These are phyloP conservation scores for Penicillium sp. DNA, from an alignment of 2,329 filamentous ascomycete species.

Conservation along the genomic window DNA sequence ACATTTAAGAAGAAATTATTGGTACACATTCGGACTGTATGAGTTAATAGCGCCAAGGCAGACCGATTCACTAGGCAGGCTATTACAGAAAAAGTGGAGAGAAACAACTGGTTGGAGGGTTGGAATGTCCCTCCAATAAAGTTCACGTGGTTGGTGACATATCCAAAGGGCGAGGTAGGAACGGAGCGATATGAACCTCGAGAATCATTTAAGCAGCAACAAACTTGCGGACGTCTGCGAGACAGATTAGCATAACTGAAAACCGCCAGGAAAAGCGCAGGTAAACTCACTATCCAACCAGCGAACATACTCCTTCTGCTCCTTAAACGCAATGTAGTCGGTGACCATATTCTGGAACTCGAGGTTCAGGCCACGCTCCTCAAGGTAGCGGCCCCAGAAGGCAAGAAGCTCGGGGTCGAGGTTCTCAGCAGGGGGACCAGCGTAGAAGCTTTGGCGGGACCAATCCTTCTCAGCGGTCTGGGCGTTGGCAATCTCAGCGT, in stretches of 20 bases:
- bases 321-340: slow-evolving; percentile 97
- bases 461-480: slow-evolving; percentile 76
- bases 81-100: slow-evolving; percentile 7
- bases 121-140: neutral
- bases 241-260: slow-evolving; percentile 27
- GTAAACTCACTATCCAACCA: slow-evolving; percentile 74
- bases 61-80: slow-evolving; percentile 7
- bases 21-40: slow-evolving; percentile 7
- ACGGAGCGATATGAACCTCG: neutral
- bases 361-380: slow-evolving; percentile 89
- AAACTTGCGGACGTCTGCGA: slow-evolving; percentile 76
- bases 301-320: slow-evolving; percentile 92
- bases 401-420: slow-evolving; percentile 95
- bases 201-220: slow-evolving; percentile 64
- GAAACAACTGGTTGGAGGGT: neutral
- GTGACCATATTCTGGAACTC: slow-evolving; percentile 87
- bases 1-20: slow-evolving; percentile 13
- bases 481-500: slow-evolving; percentile 75
- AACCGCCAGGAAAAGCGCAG: neutral
- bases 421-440: slow-evolving; percentile 88
- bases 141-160: neutral
- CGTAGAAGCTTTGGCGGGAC: slow-evolving; percentile 76
- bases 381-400: slow-evolving; percentile 88
- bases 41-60: slow-evolving; percentile 3
- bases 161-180: neutral